phyloP scores from a whole-genome alignment of 1,139 yeast genomes.

The Trichomonascaceae sp. region DNA sequence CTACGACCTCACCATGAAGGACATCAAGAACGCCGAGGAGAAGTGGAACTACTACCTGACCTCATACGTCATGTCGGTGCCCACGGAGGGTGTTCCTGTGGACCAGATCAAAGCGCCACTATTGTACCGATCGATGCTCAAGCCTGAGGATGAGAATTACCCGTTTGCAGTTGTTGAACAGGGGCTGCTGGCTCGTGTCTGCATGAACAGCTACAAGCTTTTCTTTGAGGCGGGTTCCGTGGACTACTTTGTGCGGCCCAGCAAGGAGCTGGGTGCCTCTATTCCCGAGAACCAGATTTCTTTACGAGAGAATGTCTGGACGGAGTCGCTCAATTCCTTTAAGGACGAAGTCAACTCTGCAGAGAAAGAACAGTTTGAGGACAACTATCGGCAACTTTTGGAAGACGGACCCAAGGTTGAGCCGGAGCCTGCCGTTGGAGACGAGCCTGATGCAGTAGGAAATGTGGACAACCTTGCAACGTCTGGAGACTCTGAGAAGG shows the following conservation, averaged over 20 bases:
- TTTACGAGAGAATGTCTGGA: not conserved
- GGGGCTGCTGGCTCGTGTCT: constrained; percentile 67
- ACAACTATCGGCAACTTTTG: not conserved
- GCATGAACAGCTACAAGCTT: constrained; percentile 66
- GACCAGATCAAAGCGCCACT: constrained; percentile 22
- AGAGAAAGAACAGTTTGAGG: not conserved
- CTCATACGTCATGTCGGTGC: constrained; percentile 85
- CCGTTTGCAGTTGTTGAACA: constrained; percentile 37
- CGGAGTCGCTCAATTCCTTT: not conserved
- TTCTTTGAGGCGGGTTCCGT: constrained; percentile 73
- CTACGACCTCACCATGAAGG: constrained; percentile 81
- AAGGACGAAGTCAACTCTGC: not conserved
- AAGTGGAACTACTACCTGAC: constrained; percentile 89
- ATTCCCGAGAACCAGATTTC: not conserved
- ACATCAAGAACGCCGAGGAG: constrained; percentile 62
- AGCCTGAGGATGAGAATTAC: constrained; percentile 49
- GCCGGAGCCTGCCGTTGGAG: too few relatives aligned
- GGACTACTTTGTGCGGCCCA: constrained; percentile 52
- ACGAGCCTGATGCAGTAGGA: too few relatives aligned
- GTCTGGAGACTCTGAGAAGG: too few relatives aligned
- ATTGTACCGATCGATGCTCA: constrained; percentile 22
- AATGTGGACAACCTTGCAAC: too few relatives aligned
- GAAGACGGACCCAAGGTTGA: too few relatives aligned
- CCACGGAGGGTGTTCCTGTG: constrained; percentile 92
- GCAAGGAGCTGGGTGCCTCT: constrained; percentile 6